phyloP scores from a whole-genome alignment of 768 basidiomycete genomes.

The Erythrobasidium yunnanense region DNA sequence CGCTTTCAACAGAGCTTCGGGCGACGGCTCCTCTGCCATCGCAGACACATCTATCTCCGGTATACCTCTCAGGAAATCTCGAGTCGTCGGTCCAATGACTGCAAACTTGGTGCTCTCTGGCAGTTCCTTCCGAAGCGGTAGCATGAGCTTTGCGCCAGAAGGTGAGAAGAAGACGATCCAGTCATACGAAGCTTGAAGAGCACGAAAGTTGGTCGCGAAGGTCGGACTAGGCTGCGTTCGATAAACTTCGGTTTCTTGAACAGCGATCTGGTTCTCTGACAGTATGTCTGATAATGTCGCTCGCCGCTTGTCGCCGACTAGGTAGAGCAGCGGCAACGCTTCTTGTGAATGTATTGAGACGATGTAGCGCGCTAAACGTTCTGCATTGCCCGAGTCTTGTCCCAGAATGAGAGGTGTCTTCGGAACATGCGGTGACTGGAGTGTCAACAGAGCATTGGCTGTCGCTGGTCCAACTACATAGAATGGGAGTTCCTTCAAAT shows the following conservation, averaged over 20 bases:
- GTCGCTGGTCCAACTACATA: conserved; percentile 68
- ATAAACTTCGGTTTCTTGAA: conserved; percentile 58
- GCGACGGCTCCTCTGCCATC: conserved; percentile 6
- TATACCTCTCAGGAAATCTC: not conserved
- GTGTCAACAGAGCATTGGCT: conserved; percentile 42
- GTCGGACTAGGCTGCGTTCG: conserved; percentile 45
- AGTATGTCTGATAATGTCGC: conserved; percentile 56
- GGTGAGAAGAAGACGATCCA: conserved; percentile 33
- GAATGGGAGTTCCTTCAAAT: conserved; percentile 57
- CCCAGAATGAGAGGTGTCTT: conserved; percentile 46
- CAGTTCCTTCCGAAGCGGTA: not conserved
- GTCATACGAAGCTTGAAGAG: not conserved
- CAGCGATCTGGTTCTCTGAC: conserved; percentile 44
- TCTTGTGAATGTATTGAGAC: not conserved
- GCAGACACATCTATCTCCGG: not conserved
- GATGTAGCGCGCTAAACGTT: not conserved
- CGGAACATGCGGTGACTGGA: conserved; percentile 3
- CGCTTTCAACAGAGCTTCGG: conserved; percentile 6
- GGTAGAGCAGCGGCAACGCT: conserved; percentile 51
- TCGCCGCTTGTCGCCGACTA: conserved; percentile 77
- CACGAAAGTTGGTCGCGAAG: conserved; percentile 19
- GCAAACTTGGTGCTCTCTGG: not conserved
- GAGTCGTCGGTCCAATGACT: conserved; percentile 18
- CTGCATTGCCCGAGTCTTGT: conserved; percentile 53
- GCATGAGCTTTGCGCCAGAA: conserved; percentile 26